Evolutionary conservation across 2,329 filamentous ascomycete species (phyloP).

Genomic region (Pseudopithomyces chartarum): DNA sequence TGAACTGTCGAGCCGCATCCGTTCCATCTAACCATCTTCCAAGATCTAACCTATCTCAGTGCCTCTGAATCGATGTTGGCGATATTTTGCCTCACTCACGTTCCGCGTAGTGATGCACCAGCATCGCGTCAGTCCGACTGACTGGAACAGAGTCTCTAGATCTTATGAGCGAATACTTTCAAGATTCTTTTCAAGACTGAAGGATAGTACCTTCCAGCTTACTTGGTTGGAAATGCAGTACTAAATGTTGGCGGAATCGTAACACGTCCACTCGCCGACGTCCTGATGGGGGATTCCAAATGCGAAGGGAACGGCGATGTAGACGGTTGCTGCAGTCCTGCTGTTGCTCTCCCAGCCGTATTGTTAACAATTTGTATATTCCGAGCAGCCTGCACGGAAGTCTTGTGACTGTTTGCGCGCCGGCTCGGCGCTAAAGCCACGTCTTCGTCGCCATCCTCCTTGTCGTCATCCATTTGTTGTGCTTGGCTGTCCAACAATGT

Average conservation of each 20-base stretch:
- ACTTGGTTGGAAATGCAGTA: constrained; percentile 5
- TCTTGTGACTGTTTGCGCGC: constrained; percentile 10
- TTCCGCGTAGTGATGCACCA: constrained; percentile 38
- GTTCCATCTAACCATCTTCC: constrained; percentile 41
- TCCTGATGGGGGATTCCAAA: neutral
- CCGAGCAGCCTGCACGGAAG: neutral
- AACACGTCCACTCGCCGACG: neutral
- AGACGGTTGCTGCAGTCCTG: constrained; percentile 17
- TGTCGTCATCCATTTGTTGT: constrained; percentile 23
- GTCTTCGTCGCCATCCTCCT: constrained; percentile 7
- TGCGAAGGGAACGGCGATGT: constrained; percentile 13
- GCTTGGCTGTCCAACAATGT: constrained; percentile 9
- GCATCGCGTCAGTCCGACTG: constrained; percentile 27
- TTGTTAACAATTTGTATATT: neutral
- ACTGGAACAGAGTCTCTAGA: constrained; percentile 11
- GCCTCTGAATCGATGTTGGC: neutral
- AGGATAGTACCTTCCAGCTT: constrained; percentile 3
- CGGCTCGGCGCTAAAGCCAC: neutral
- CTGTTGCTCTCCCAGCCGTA: constrained; percentile 6
- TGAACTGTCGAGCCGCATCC: constrained; percentile 37
- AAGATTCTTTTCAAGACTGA: neutral
- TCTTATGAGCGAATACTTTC: neutral
- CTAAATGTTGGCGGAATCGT: neutral
- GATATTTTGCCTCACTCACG: neutral
- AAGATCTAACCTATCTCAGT: constrained; percentile 14